These are phyloP conservation scores for Leersia perrieri DNA, from an alignment of 176 grass and related monocot genomes.

Conservation along the genomic window DNA sequence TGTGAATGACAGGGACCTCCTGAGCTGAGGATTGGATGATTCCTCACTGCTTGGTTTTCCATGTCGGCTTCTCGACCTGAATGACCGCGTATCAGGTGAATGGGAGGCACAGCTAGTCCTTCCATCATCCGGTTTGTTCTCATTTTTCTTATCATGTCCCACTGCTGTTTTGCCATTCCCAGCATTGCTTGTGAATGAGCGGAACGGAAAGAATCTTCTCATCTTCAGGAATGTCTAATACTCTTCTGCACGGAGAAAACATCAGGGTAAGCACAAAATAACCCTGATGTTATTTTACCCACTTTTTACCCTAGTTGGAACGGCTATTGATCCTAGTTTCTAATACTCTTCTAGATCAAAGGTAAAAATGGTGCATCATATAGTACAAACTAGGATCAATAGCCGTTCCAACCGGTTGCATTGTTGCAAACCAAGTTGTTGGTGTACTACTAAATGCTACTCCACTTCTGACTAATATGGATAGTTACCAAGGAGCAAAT, in stretches of 20 bases:
- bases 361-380: background rate
- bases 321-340: too few species aligned
- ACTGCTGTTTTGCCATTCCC: slow-evolving; percentile 3
- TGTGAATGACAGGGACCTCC: slow-evolving; percentile 61
- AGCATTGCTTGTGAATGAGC: slow-evolving; percentile 52
- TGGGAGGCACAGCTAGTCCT: background rate
- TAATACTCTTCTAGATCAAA: background rate
- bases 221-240: slow-evolving; percentile 29
- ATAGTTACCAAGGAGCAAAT: background rate
- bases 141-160: slow-evolving; percentile 33
- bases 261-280: background rate
- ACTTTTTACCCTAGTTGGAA: too few species aligned
- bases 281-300: too few species aligned
- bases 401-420: background rate
- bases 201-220: slow-evolving; percentile 72
- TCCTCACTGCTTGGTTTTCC: slow-evolving; percentile 27
- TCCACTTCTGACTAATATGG: background rate
- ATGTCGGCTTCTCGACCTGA: slow-evolving; percentile 37
- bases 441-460: background rate
- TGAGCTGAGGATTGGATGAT: slow-evolving; percentile 37
- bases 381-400: background rate
- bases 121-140: slow-evolving; percentile 15
- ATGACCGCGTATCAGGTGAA: slow-evolving; percentile 22
- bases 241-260: slow-evolving; percentile 11
- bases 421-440: background rate